Percentiles rank a stretch among this genome's conserved stretches.
Conservation (phyloP, 108 stramenopile species). For the Pelagomonas calceolata region DNA sequence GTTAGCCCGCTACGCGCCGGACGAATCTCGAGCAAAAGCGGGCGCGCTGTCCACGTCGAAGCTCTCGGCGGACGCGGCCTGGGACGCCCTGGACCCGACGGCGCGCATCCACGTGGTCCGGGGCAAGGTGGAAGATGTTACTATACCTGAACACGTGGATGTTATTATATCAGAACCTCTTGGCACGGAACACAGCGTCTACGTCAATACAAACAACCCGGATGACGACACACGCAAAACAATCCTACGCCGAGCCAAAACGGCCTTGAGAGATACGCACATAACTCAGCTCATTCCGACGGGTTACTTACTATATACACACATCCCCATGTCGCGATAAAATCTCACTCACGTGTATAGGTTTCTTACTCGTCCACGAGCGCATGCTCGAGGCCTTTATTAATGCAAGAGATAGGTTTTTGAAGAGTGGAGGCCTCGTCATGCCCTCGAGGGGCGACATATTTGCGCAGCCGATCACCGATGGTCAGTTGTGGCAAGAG, state of each 20-base stretch:
- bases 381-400: conserved; percentile 55
- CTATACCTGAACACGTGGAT: conserved; percentile 53
- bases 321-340: too few species aligned
- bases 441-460: conserved; percentile 41
- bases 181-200: conserved; percentile 8
- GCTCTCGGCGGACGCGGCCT: background rate
- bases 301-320: too few species aligned
- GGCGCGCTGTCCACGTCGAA: conserved; percentile 1
- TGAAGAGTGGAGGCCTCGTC: conserved; percentile 45
- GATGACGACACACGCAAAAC: too few species aligned
- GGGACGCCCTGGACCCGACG: conserved; percentile 2
- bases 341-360: too few species aligned
- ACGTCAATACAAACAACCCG: too few species aligned
- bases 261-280: too few species aligned
- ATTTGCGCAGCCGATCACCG: conserved; percentile 33
- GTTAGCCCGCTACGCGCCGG: background rate
- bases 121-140: conserved; percentile 50
- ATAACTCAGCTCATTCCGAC: too few species aligned
- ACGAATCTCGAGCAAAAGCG: background rate
- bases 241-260: too few species aligned
- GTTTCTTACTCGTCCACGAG: conserved; percentile 53
- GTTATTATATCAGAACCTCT: conserved; percentile 57
- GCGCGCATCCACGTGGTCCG: conserved; percentile 15
- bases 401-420: conserved; percentile 35
- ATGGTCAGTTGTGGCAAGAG: conserved; percentile 33